These are phyloP conservation scores for Bipolaris oryzae DNA, from an alignment of 2,329 filamentous ascomycete genomes.

Conservation along the genomic window DNA sequence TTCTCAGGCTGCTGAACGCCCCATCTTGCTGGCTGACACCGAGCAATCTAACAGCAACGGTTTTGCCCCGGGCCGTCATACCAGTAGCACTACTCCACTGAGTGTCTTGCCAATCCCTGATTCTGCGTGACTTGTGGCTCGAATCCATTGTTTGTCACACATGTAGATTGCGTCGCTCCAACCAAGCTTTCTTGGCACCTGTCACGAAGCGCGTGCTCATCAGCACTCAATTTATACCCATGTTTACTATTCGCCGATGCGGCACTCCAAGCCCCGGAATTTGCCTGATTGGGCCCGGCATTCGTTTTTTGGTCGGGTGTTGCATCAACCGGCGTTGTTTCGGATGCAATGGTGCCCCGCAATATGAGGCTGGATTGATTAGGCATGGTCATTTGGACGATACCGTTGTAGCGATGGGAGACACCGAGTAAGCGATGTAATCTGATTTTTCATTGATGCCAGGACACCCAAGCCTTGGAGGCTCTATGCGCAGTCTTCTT, in stretches of 20 bases:
- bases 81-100: constrained; percentile 1
- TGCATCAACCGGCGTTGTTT: constrained; percentile 25
- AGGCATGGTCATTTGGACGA: constrained; percentile 3
- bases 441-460: neutral
- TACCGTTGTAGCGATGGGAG: neutral
- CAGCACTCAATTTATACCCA: constrained; percentile 17
- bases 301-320: constrained; percentile 17
- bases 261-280: constrained; percentile 21
- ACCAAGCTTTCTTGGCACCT: constrained; percentile 27
- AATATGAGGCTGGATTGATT: constrained; percentile 11
- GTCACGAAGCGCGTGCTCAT: constrained; percentile 17
- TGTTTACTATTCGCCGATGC: constrained; percentile 20
- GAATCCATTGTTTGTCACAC: constrained; percentile 12
- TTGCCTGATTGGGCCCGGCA: constrained; percentile 26
- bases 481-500: neutral
- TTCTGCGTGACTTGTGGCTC: constrained; percentile 4
- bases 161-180: constrained; percentile 25
- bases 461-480: neutral
- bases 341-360: constrained; percentile 20
- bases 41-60: constrained; percentile 20
- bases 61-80: constrained; percentile 20
- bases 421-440: neutral
- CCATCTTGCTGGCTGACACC: neutral
- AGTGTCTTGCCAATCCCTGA: constrained; percentile 15
- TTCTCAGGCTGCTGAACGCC: neutral